Base-by-base conservation (phyloP, 805 yeast species). In the Barnettozyma pratensis region DNA sequence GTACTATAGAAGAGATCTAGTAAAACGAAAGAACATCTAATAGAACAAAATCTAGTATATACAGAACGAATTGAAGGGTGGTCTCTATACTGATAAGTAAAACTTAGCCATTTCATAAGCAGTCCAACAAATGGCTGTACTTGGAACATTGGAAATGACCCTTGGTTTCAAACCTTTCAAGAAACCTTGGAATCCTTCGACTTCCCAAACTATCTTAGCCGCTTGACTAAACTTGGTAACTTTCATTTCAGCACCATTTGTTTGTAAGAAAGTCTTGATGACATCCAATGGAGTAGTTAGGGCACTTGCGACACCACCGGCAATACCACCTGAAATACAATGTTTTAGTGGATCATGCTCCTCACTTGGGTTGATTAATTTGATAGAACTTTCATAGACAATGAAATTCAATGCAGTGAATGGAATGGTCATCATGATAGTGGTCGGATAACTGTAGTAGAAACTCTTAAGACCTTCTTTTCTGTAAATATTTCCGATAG, bases 121-220 rank as follows among this genome's bases (percentile, higher is more conserved):
- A 2, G 98, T 92, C 98, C 98, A 92, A 58, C 96, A 84, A 52
- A 92, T 89, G 19, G 98, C 98, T 10, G 98, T 92, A 42, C 94
- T 82, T 25, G 99, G 99, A 64, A 92, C 90, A 66, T 90, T 90
- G 56, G 91, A 84, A 29, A 92, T 82, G 44, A 94, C 82, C 67
- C 99, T 81, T 40, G 99, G 97, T 62, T 83, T 81, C 59, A 87
- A 72, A 27, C 99, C 99, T 56, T 95, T 76, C 61, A 77, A 64
- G 63, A 94, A 94, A 0, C 95, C 94, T 7, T 55, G 53, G 44
- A 71, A 54, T 4, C 91, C 90, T 37, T 80, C 82, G 44, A 71
- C 74, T 48, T 67, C 59, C 59, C 79, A 83, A 46, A 92, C 76
- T 26, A 82, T 83, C 45, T 60, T 66, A 1, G 90, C 81, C n/a